These are phyloP conservation scores for Cladophialophora chaetospira DNA, from an alignment of 2,329 filamentous ascomycete species.

Conservation along the genomic window DNA sequence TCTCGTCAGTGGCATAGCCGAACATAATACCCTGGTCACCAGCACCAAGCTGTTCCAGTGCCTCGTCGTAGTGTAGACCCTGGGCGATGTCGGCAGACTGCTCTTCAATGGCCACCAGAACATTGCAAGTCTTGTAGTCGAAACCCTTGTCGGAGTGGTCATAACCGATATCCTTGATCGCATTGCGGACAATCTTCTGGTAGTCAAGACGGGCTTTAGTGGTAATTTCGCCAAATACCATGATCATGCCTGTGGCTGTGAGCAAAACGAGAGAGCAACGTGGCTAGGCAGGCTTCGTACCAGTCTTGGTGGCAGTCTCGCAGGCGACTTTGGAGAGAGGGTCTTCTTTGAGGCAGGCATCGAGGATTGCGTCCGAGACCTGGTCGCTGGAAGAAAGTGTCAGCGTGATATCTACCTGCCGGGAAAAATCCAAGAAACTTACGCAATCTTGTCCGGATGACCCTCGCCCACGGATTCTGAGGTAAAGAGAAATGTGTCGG, in stretches of 20 bases:
- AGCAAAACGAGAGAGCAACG: slow-evolving; percentile 8
- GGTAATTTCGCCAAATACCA: slow-evolving; percentile 98
- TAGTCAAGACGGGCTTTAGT: slow-evolving; percentile 96
- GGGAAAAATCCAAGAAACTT: slow-evolving; percentile 37
- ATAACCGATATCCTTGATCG: slow-evolving; percentile 99
- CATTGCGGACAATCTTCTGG: slow-evolving; percentile 91
- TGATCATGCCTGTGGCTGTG: slow-evolving; percentile 69
- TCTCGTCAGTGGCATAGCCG: slow-evolving; percentile 99
- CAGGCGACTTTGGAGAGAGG: slow-evolving; percentile 98
- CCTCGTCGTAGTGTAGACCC: slow-evolving; percentile 97
- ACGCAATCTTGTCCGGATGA: slow-evolving; percentile 94
- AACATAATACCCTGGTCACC: slow-evolving; percentile 99
- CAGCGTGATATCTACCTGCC: slow-evolving; percentile 2
- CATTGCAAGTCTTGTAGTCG: slow-evolving; percentile 99
- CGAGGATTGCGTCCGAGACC: slow-evolving; percentile 96
- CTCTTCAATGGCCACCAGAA: slow-evolving; percentile 98
- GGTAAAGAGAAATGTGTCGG: slow-evolving; percentile 82
- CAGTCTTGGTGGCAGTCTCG: slow-evolving; percentile 99
- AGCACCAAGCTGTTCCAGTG: slow-evolving; percentile 94
- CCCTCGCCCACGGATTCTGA: slow-evolving; percentile 89
- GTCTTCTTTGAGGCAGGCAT: slow-evolving; percentile 93
- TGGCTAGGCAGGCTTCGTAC: slow-evolving; percentile 49
- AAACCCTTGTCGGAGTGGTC: slow-evolving; percentile 97
- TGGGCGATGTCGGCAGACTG: slow-evolving; percentile 99
- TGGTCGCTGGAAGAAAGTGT: slow-evolving; percentile 65